A percentile compares a stretch with the other conserved stretches of the same genome.
Conservation (phyloP, 345 rosid species). For the Luvunga scandens region DNA sequence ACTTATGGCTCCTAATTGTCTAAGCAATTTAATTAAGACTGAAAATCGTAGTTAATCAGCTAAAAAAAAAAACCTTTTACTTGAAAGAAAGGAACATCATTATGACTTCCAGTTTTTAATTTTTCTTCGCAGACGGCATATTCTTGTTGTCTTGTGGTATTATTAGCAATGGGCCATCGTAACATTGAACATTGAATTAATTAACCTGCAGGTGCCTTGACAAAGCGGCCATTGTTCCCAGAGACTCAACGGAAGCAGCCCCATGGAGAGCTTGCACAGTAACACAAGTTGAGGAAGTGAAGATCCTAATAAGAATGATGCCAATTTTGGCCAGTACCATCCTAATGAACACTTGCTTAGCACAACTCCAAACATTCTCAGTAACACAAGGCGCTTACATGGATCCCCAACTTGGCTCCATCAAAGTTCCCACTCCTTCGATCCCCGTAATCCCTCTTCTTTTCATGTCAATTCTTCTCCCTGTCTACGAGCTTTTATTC, state of each 20-base stretch:
- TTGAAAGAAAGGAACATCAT: neutral
- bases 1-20: too few species aligned
- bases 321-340: constrained; percentile 43
- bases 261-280: constrained; percentile 39
- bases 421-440: constrained; percentile 34
- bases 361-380: constrained; percentile 43
- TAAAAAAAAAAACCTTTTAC: too few species aligned
- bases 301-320: constrained; percentile 38
- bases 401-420: constrained; percentile 31
- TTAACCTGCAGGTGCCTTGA: constrained; percentile 35
- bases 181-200: too few species aligned
- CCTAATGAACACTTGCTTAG: constrained; percentile 43
- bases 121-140: too few species aligned
- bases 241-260: constrained; percentile 11
- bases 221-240: constrained; percentile 35
- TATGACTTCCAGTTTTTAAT: neutral
- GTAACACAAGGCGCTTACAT: constrained; percentile 38
- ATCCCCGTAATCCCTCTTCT: constrained; percentile 38
- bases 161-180: too few species aligned
- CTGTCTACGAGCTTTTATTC: constrained; percentile 31
- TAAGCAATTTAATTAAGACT: neutral
- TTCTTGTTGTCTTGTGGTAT: too few species aligned
- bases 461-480: constrained; percentile 40
- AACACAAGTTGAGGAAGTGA: constrained; percentile 54
- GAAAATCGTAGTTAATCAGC: neutral